A percentile compares a stretch with the other conserved stretches of the same genome.
phyloP scores from a whole-genome alignment of 306 rosid species.

The Cicer chorassanicum region DNA sequence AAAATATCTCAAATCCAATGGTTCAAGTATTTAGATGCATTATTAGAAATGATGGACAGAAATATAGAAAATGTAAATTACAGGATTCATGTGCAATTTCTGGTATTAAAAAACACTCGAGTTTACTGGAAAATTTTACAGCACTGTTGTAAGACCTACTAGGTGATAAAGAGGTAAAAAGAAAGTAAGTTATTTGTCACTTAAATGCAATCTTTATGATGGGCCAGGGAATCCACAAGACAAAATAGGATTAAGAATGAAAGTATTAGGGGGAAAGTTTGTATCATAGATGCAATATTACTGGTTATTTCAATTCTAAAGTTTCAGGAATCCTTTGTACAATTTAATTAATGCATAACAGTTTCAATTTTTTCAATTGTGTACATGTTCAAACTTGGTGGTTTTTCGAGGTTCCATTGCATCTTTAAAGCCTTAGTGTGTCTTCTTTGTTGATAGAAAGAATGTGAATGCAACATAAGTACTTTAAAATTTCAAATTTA shows the following conservation, averaged over 20 bases:
- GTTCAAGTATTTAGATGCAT: background rate
- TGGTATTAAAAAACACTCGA: background rate
- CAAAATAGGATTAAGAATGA: background rate
- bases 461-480: background rate
- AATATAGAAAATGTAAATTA: background rate
- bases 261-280: constrained; percentile 4
- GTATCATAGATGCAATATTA: background rate
- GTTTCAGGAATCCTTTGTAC: background rate
- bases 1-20: background rate
- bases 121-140: background rate
- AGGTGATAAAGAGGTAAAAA: background rate
- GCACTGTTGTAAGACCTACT: background rate
- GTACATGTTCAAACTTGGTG: background rate
- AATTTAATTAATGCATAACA: constrained; percentile 5
- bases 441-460: constrained; percentile 5
- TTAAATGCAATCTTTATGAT: background rate
- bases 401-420: constrained; percentile 21
- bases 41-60: background rate
- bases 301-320: constrained; percentile 6
- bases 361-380: background rate
- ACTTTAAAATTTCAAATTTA: constrained; percentile 17
- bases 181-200: background rate
- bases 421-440: constrained; percentile 15
- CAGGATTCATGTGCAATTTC: background rate
- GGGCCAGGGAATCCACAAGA: background rate